A percentile compares a stretch with the other conserved stretches of the same genome.
These are phyloP conservation scores for Tulasnella calospora DNA, from an alignment of 768 basidiomycete species.

Conservation along the genomic window DNA sequence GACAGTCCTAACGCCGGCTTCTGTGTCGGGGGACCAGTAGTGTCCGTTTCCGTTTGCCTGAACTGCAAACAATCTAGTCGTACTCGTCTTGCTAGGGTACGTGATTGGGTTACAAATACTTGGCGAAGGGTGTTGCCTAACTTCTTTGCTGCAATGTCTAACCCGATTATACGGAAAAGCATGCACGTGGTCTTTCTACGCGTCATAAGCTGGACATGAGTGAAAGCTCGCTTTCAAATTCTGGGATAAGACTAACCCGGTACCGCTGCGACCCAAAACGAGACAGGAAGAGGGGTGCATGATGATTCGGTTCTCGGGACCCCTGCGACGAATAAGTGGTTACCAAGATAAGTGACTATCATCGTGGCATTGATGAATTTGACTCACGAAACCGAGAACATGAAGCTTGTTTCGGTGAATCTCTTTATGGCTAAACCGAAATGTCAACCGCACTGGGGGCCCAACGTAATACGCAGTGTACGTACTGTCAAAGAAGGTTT, in stretches of 20 bases:
- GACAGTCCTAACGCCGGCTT: neutral
- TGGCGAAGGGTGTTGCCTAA: slow-evolving; percentile 52
- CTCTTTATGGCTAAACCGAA: slow-evolving; percentile 45
- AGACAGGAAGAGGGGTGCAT: slow-evolving; percentile 58
- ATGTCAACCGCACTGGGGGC: neutral
- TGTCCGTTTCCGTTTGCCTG: neutral
- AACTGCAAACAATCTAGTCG: neutral
- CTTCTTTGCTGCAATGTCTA: slow-evolving; percentile 39
- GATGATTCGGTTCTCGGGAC: slow-evolving; percentile 53
- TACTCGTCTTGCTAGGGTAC: slow-evolving; percentile 29
- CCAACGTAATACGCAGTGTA: neutral
- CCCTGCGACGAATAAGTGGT: slow-evolving; percentile 30
- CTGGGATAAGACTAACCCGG: slow-evolving; percentile 47
- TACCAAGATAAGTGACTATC: neutral
- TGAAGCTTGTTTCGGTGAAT: slow-evolving; percentile 42
- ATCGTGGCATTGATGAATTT: neutral
- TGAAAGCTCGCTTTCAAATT: neutral
- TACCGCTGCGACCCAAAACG: slow-evolving; percentile 67
- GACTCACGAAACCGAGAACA: slow-evolving; percentile 38
- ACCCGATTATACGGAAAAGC: slow-evolving; percentile 68
- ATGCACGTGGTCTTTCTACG: slow-evolving; percentile 69
- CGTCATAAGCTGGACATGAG: neutral
- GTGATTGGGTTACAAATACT: slow-evolving; percentile 68
- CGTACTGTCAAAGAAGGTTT: slow-evolving; percentile 34
- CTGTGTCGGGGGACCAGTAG: too few relatives aligned